These are phyloP conservation scores for Claviceps lovelessii DNA, from an alignment of 2,329 filamentous ascomycete genomes.

Conservation along the genomic window DNA sequence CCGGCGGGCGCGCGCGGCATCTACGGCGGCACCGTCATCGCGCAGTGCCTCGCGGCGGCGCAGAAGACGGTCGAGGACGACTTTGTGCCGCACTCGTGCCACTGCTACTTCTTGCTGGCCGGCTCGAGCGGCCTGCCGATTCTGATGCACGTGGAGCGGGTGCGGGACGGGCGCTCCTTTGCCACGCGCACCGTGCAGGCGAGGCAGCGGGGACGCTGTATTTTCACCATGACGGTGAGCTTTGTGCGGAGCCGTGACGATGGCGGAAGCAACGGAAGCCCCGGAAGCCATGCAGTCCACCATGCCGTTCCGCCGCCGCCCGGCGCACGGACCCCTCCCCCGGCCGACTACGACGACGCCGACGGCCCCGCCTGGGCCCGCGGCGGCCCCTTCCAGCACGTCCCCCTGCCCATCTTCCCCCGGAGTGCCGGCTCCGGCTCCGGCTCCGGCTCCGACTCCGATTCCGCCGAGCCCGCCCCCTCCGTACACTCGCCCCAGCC, in stretches of 20 bases:
- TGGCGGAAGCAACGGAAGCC: too few relatives aligned
- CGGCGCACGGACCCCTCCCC: neutral
- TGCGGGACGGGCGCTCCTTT: constrained; percentile 80
- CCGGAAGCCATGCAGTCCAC: constrained; percentile 10
- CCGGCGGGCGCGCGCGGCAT: constrained; percentile 84
- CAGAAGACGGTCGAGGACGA: constrained; percentile 70
- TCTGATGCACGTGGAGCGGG: constrained; percentile 86
- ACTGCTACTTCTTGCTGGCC: constrained; percentile 96
- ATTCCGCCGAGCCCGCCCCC: too few relatives aligned
- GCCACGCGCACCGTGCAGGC: constrained; percentile 94
- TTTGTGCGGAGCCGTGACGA: constrained; percentile 47
- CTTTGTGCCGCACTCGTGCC: constrained; percentile 87
- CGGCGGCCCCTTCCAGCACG: too few relatives aligned
- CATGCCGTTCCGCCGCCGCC: neutral
- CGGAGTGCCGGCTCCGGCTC: too few relatives aligned
- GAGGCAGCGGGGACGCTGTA: constrained; percentile 70
- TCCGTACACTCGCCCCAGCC: constrained; percentile 11
- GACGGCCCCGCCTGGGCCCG: too few relatives aligned
- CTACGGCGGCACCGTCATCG: constrained; percentile 85
- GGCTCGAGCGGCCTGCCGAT: constrained; percentile 75
- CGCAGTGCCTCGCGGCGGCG: constrained; percentile 76
- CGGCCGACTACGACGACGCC: neutral
- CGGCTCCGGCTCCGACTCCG: too few relatives aligned
- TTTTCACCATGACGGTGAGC: constrained; percentile 90
- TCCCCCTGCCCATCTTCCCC: too few relatives aligned